Percentiles rank a stretch among this genome's conserved stretches.
Conservation (phyloP, 257 asterid species). For the Asclepias syriaca region DNA sequence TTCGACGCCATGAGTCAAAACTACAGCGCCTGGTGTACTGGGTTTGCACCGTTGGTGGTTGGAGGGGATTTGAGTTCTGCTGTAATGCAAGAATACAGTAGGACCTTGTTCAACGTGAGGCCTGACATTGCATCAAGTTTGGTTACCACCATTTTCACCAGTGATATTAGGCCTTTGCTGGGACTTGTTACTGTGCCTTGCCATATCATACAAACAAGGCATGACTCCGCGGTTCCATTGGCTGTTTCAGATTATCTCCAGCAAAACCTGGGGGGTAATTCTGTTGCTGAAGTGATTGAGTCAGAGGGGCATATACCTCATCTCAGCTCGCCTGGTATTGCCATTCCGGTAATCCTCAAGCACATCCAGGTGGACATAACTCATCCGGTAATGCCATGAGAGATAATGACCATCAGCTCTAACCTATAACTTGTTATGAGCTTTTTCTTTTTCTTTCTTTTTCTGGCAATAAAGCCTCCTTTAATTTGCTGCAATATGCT, state of each 20-base stretch:
- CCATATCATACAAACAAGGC: constrained; percentile 28
- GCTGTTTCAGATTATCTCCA: constrained; percentile 23
- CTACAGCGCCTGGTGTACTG: constrained; percentile 1
- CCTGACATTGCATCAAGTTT: constrained; percentile 28
- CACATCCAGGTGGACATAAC: constrained; percentile 16
- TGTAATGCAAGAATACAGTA: constrained; percentile 30
- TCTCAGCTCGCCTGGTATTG: constrained; percentile 22
- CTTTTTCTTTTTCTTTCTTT: neutral
- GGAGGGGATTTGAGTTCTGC: constrained; percentile 29
- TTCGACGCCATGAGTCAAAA: neutral
- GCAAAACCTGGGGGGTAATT: constrained; percentile 22
- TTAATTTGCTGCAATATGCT: neutral
- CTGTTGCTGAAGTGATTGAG: constrained; percentile 18
- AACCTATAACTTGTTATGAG: too few species aligned
- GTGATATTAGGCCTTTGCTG: constrained; percentile 21
- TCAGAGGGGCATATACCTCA: constrained; percentile 29
- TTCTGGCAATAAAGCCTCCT: neutral
- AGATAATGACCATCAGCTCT: too few species aligned
- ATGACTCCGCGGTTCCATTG: constrained; percentile 25
- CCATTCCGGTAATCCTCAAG: constrained; percentile 22
- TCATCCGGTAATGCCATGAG: too few species aligned
- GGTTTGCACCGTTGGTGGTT: constrained; percentile 28
- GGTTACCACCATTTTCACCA: constrained; percentile 20
- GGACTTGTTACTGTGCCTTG: constrained; percentile 23
- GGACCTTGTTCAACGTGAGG: constrained; percentile 30